phyloP scores from a whole-genome alignment of 2,329 filamentous ascomycete species.

The Pseudogymnoascus sp. region DNA sequence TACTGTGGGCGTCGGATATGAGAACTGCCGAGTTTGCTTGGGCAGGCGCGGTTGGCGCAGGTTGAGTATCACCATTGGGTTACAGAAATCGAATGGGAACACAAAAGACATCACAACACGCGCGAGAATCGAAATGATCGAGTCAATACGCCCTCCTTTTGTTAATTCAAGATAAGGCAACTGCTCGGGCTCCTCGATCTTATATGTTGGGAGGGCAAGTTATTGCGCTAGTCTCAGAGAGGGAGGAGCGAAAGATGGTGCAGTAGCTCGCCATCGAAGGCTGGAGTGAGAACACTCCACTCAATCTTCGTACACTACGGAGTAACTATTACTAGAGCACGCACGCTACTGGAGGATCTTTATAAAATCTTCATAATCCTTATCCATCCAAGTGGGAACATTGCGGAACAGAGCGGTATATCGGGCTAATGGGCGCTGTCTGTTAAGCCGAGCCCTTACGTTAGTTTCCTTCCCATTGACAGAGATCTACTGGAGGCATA shows the following conservation, averaged over 20 bases:
- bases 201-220: background rate
- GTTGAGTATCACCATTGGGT: background rate
- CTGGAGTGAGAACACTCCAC: background rate
- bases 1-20: background rate
- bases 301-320: too few relatives aligned
- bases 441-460: background rate
- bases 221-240: conserved; percentile 1
- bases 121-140: background rate
- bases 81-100: background rate
- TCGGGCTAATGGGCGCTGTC: background rate
- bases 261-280: conserved; percentile 3
- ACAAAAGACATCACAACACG: background rate
- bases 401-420: background rate
- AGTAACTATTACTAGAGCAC: too few relatives aligned
- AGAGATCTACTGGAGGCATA: background rate
- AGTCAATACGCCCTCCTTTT: background rate
- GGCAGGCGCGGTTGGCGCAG: background rate
- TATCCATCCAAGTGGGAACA: background rate
- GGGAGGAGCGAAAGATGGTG: background rate
- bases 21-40: background rate
- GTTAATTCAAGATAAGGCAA: background rate
- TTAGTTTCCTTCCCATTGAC: background rate
- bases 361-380: background rate
- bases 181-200: background rate
- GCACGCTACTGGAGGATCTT: background rate